Evolutionary conservation across 176 grass and related monocot genomes (phyloP), one percentile per base, ranked within the genome.

Genomic region (Triticum turgidum): DNA sequence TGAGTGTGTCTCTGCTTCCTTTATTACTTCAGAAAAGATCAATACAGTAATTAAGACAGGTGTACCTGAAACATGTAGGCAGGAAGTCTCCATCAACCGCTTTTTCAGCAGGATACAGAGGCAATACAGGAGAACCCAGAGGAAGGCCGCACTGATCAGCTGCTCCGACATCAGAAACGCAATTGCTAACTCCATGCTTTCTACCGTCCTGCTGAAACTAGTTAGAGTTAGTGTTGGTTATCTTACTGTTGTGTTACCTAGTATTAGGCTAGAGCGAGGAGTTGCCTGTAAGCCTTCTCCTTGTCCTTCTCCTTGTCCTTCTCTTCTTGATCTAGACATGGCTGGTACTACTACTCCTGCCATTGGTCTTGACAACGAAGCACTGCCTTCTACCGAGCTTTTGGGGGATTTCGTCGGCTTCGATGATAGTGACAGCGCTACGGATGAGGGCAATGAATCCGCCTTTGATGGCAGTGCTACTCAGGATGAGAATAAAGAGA

Each of bases 41-140:
- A 8, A 80, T 88, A 51, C 42, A 52, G 38, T 47, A 5, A 69
- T 74, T 83, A 83, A 83, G 29, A 63, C 47, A 21, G 64, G 69
- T 66, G 67, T 66, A 69, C 51, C 75, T 74, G 4, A 87, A 91
- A 83, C 84, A 83, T 92, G 58, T 92, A 92, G 87, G 84, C 90
- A 92, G 87, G 90, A 79, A 87, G 30, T 84, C 90, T 92, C 78
- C 87, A 80, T 86, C 87, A 92, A 54, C 90, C 84, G 20, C 87
- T 92, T 73, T 84, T 86, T 83, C 90, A 92, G 37, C 84, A 89
- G 68, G 84, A 83, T 81, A 29, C 69, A 49, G 87, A 89, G 63
- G 9, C 87, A 83, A n/a, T 89, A 27, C 87, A 71, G 54, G 87
- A 92, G 27, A 72, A 76, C 76, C 20, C 80, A 76, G 87, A 86